Base-by-base conservation (phyloP, 2,329 filamentous ascomycete species). In the Botryotinia calthae region DNA sequence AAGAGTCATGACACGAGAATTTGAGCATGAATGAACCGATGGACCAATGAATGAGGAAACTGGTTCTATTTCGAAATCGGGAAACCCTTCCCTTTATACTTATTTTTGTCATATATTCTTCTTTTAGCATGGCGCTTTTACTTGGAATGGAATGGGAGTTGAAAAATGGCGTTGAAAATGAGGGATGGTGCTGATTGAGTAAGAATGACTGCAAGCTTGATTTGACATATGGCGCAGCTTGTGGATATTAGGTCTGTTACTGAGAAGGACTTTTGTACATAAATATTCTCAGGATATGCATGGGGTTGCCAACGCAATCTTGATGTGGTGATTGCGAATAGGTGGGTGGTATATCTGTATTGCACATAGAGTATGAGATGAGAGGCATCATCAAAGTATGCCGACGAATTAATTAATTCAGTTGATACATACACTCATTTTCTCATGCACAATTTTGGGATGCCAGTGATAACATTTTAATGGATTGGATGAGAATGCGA, bases 1-100 rank as follows among this genome's bases (percentile, higher is more conserved):
- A 84, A 74, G 85, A 86, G 72, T 75, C 72, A 40, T 77, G 71
- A 75, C 25, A 54, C 37, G 44, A 42, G 34, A 34, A 63, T 37
- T 18, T 18, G 28, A 44, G 40, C 10, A 18, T 25, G 42, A 31
- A 42, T 56, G 2, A 34, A 37, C 25, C 31, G 18, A 31, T 18
- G 22, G 37, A 42, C 59, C 25, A 62, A 28, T 48, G 28, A 34
- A 66, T 58, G 51, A 58, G 34, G 37, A 59, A 69, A n/a, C 37
- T 18, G 10, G 64, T n/a, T 28, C 8, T 22, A n/a, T 2, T 28
- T 10, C 25, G 4, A 56, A 37, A n/a, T 4, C 4, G 7, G 20
- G 54, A 22, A 37, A 14, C 42, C 7, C 20, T 16, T 46, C 9
- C 51, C 46, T 51, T 51, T 18, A 48, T 51, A n/a, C 31, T 16